These are phyloP conservation scores for Astrothelium macrocarpum DNA, from an alignment of 495 filamentous ascomycete genomes.

Conservation along the genomic window DNA sequence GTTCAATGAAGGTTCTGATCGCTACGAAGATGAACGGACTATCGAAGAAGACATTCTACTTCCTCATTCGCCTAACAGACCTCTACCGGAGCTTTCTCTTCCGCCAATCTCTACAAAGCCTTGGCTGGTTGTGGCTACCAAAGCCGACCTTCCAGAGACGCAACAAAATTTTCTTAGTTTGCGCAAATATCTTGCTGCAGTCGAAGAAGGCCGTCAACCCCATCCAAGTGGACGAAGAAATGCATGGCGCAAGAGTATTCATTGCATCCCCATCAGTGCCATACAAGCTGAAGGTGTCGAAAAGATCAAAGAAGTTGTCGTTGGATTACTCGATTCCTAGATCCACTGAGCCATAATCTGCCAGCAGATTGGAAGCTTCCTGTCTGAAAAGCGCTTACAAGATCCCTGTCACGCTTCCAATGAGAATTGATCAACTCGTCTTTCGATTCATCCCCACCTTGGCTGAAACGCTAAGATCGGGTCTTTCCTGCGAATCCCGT, in stretches of 20 bases:
- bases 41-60: slow-evolving; percentile 6
- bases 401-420: no score
- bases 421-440: no score
- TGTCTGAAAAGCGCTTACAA: no score
- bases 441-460: no score
- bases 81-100: slow-evolving; percentile 26
- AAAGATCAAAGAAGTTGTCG: slow-evolving; percentile 64
- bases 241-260: slow-evolving; percentile 55
- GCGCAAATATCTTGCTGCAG: slow-evolving; percentile 53
- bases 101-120: slow-evolving; percentile 75
- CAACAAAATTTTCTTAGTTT: slow-evolving; percentile 64
- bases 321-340: slow-evolving; percentile 53
- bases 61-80: slow-evolving; percentile 9
- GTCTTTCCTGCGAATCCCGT: no score
- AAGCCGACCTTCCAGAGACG: slow-evolving; percentile 75
- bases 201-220: slow-evolving; percentile 46
- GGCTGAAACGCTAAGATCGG: no score
- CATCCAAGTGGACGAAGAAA: slow-evolving; percentile 64
- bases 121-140: slow-evolving; percentile 96
- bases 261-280: slow-evolving; percentile 77
- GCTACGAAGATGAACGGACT: not conserved
- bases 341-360: not conserved
- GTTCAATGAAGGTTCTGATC: slow-evolving; percentile 9
- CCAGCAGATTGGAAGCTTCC: no score
- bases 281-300: slow-evolving; percentile 75